These are phyloP conservation scores for Penicillium lividum DNA, from an alignment of 495 filamentous ascomycete species.

Conservation along the genomic window DNA sequence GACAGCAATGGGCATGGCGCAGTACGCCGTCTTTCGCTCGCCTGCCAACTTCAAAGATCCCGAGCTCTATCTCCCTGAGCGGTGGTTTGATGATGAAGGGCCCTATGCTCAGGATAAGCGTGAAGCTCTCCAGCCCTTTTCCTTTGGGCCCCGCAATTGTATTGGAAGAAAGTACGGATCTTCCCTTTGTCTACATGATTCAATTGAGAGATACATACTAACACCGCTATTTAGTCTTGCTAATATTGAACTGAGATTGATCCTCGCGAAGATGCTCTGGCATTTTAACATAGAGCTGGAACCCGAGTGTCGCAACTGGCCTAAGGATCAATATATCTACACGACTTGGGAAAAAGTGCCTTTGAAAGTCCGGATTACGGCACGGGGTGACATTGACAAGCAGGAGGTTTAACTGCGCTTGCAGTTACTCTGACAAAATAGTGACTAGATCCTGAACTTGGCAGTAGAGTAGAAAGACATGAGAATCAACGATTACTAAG, in stretches of 20 bases:
- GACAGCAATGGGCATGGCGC: conserved; percentile 24
- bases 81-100: conserved; percentile 35
- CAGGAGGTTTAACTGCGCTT: background rate
- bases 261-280: conserved; percentile 25
- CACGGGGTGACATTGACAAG: background rate
- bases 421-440: background rate
- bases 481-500: background rate
- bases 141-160: conserved; percentile 49
- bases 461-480: background rate
- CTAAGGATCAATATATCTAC: conserved; percentile 5
- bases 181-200: background rate
- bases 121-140: conserved; percentile 46
- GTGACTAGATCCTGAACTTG: background rate
- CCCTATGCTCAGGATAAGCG: conserved; percentile 33
- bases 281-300: conserved; percentile 15
- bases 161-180: conserved; percentile 45
- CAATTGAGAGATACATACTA: background rate
- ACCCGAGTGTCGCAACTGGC: conserved; percentile 11
- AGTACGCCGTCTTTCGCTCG: conserved; percentile 27
- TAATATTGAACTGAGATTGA: conserved; percentile 35
- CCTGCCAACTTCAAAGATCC: conserved; percentile 32
- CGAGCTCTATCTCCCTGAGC: conserved; percentile 42
- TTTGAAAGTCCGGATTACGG: conserved; percentile 7
- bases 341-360: conserved; percentile 9
- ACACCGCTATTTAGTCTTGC: conserved; percentile 25